Evolutionary conservation across 805 yeast genomes (phyloP), one percentile per base, ranked within the genome.

Genomic region (Pichia occidentalis): DNA sequence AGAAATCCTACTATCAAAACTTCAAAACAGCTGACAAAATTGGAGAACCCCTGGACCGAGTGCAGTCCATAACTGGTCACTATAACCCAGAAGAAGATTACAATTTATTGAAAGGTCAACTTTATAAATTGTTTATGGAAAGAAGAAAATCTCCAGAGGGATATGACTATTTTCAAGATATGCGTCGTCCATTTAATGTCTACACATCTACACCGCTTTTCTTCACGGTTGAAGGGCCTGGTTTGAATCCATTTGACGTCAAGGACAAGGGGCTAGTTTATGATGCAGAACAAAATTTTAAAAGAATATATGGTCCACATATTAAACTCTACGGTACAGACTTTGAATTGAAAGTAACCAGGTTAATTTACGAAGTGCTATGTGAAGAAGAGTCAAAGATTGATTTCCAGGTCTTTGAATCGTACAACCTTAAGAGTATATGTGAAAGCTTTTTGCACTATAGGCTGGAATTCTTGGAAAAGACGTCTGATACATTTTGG

Each of bases 201-300:
- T 42, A 46, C 7, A 57, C 53, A 39, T 57, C 62, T 2, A 52
- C 53, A 32, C 56, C 52, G 31, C 35, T 59, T 30, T 56, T 59
- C 31, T 73, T 44, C 31, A 77, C 72, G 45, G 70, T 74, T 22
- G 73, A 73, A 51, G 69, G 60, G 50, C 77, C 77, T 11, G 71
- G 72, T 53, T 62, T 73, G 47, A 67, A 72, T 48, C 77, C 77
- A 1, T 70, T 73, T 67, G 53, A 47, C 21, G 54, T 55, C 21
- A 42, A 49, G 14, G 46, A 52, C 6, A 47, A 47, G 32, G 48
- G 47, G 29, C 52, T 41, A 36, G 50, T 57, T 10, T 51, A 34
- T 42, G 56, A 48, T 36, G 39, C 43, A 36, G 56, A 56, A 10
- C 51, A 53, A 9, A 50, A 55, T 23, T 46, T 49, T 24, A 49